Evolutionary conservation across 73 alveolate species (phyloP), one percentile per base, ranked within the genome.

Genomic region (Paramecium sexaurelia): DNA sequence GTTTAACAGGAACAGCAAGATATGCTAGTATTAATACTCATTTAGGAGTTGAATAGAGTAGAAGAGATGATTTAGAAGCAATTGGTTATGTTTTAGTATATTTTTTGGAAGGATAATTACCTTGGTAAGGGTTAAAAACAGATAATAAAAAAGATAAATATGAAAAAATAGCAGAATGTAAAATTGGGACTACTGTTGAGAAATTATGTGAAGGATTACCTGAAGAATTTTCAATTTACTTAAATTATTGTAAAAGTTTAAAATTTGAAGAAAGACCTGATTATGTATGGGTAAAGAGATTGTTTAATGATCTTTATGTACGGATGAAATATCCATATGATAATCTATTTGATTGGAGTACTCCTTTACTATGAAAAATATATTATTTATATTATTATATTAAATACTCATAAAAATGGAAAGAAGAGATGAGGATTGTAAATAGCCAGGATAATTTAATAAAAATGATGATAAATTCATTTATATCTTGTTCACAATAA

Each of bases 21-120:
- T 95, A 93, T 75, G 95, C 96, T 3, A 87, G 96, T 37, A 87
- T 95, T 11, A 95, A 94, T 90, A 92, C 97, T 1, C 98, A 93
- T 75, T 75, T 57, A 43, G 98, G 98, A 10, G 55, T 82, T 20
- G 96, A 94, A 56, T 84, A 91, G 39, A 73, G 95, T 82, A 66
- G 98, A 55, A 91, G 97, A 88, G 98, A 95, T 93, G 97, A 95
- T 87, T 39, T 95, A 71, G 97, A 94, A 84, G 94, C 97, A 15
- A 82, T 92, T 4, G 95, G 95, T 0, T 95, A 95, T 88, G 86
- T 94, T 7, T 55, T 92, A 19, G 91, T 95, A 26, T 92, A 93
- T 85, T 61, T 95, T 55, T 84, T 73, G 19, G 92, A 69, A 83
- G 97, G 98, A 11, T 55, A 73, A 10, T 93, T 94, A 13, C 96